Base-by-base conservation (phyloP, 1,284 basidiomycete genomes). In the Ustanciosporium gigantosporum region DNA sequence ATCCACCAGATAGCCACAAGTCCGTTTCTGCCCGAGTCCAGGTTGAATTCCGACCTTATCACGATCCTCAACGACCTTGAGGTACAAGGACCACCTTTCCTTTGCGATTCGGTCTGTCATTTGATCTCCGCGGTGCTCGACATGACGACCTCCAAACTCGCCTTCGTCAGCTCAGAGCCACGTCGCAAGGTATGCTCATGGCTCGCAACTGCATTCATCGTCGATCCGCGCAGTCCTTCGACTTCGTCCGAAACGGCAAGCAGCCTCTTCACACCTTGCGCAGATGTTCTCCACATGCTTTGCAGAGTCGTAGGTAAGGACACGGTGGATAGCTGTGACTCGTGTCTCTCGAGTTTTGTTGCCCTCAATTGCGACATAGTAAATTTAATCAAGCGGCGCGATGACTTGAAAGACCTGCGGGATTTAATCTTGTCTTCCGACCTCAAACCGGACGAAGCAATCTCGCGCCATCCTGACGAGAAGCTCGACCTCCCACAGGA, bases 41-140 rank as follows among this genome's bases (percentile, higher is more conserved):
- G 9, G 2, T 22, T 48, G 11, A 38, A 45, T 31, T n/a, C 52
- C 34, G 48, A 44, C 14, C 27, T 57, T 8, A 20, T 40, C 16
- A 44, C 47, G 6, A 27, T 62, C 23, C 37, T 62, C 15, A 44
- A 48, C 19, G 59, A 62, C n/a, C 41, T 57, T n/a, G 52, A 62
- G 15, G 36, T 57, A 15, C 59, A 62, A 31, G 59, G 59, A 9
- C 59, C 59, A 14, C 44, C 59, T 0, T 15, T 48, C 15, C 22
- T 62, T 9, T 62, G 48, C 21, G 59, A 62, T 29, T 44, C 36
- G 14, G 48, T 52, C 22, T 62, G 59, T 22, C 59, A 62, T 11
- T 31, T 62, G 14, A 52, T 57, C 44, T 47, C 48, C 0, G 17
- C 46, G 11, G 27, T 57, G 3, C 20, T 62, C 14, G 41, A 36